Evolutionary conservation across 108 stramenopile species (phyloP).

Genomic region (Fragilaria crotonensis): DNA sequence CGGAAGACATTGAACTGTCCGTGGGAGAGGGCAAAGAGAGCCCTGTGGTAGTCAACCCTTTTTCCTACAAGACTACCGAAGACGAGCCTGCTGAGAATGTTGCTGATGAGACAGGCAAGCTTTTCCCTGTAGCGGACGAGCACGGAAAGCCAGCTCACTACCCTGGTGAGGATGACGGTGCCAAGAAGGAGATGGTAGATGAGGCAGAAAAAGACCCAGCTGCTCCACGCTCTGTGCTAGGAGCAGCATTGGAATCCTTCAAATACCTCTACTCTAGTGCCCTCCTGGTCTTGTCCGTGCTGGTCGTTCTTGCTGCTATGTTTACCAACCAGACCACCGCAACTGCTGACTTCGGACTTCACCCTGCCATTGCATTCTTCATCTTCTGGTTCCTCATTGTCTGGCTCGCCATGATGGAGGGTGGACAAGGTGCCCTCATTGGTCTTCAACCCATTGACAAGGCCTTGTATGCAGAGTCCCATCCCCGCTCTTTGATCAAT

Average conservation of each 20-base stretch:
- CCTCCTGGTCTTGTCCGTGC: slow-evolving; percentile 16
- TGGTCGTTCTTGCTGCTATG: slow-evolving; percentile 29
- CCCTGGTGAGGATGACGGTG: too few relatives aligned
- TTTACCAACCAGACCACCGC: slow-evolving; percentile 17
- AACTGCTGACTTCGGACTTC: slow-evolving; percentile 4
- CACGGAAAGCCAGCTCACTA: too few relatives aligned
- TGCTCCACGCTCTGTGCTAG: background rate
- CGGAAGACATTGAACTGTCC: background rate
- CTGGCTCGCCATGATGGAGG: slow-evolving; percentile 32
- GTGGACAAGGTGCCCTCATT: slow-evolving; percentile 27
- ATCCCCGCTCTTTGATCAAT: slow-evolving; percentile 14
- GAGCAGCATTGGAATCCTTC: too few relatives aligned
- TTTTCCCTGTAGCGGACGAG: too few relatives aligned
- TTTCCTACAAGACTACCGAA: too few relatives aligned
- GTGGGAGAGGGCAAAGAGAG: background rate
- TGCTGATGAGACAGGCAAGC: too few relatives aligned
- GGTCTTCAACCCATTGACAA: slow-evolving; percentile 28
- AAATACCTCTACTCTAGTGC: slow-evolving; percentile 25
- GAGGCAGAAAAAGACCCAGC: background rate
- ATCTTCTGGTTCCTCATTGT: slow-evolving; percentile 27
- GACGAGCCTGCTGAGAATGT: too few relatives aligned
- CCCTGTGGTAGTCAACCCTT: too few relatives aligned
- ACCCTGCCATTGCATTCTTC: slow-evolving; percentile 24
- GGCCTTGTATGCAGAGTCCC: slow-evolving; percentile 13
- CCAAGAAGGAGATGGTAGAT: background rate